These are phyloP conservation scores for Blastomyces emzantsi DNA, from an alignment of 2,329 filamentous ascomycete species.

Conservation along the genomic window DNA sequence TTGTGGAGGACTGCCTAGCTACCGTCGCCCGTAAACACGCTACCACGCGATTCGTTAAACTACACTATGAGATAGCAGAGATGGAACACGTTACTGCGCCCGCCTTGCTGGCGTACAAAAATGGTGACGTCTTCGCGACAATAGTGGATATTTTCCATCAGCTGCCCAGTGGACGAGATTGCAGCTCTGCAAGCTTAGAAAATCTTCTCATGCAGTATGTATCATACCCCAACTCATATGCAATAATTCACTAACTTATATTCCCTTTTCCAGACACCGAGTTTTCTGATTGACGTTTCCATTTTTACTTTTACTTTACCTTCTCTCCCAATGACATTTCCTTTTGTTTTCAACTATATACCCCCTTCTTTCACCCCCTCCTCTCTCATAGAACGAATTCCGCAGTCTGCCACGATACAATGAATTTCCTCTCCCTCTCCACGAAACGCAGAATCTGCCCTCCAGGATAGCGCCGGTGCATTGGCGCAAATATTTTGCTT, in stretches of 20 bases:
- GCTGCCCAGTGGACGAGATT: conserved; percentile 55
- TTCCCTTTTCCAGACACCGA: conserved; percentile 20
- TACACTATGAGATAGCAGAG: conserved; percentile 86
- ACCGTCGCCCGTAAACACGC: conserved; percentile 64
- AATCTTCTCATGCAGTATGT: conserved; percentile 48
- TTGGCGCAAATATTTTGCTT: conserved; percentile 3
- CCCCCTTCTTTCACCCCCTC: background rate
- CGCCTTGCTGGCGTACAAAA: conserved; percentile 78
- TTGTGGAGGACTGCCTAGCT: conserved; percentile 68
- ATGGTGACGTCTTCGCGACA: conserved; percentile 83
- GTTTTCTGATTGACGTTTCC: conserved; percentile 21
- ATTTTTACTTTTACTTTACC: background rate
- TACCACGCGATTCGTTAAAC: conserved; percentile 75
- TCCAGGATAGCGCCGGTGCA: background rate
- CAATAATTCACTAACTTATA: conserved; percentile 11
- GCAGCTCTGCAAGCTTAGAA: conserved; percentile 48
- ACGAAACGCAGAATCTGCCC: background rate
- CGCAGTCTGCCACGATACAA: background rate
- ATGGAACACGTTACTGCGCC: conserved; percentile 86
- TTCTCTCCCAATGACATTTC: too few species aligned
- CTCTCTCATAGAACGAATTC: background rate
- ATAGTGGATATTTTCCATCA: conserved; percentile 79
- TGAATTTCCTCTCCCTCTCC: background rate
- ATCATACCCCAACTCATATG: conserved; percentile 2
- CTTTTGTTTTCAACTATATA: background rate